Evolutionary conservation across 2,329 filamentous ascomycete genomes (phyloP).

Genomic region (Torrubiella hemipterigena): DNA sequence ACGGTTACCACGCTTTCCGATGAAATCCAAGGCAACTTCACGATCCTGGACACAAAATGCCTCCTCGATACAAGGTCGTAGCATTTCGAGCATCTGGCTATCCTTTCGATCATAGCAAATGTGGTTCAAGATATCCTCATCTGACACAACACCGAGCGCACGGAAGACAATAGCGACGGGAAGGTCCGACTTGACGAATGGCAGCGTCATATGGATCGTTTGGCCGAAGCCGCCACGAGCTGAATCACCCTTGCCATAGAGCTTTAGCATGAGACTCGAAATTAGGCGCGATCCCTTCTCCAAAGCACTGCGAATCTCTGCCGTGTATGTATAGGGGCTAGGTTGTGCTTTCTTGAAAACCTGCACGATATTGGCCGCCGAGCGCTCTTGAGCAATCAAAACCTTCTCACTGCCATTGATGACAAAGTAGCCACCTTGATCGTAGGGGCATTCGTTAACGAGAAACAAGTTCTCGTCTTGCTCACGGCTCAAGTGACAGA

Average conservation of each 20-base stretch:
- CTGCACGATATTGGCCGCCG: conserved; percentile 96
- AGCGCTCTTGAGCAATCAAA: conserved; percentile 92
- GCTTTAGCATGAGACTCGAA: conserved; percentile 82
- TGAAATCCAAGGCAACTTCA: conserved; percentile 88
- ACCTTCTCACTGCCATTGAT: conserved; percentile 99
- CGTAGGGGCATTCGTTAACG: conserved; percentile 94
- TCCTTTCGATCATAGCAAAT: conserved; percentile 95
- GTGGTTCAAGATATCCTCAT: conserved; percentile 95
- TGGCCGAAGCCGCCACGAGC: conserved; percentile 66
- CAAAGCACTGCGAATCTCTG: conserved; percentile 90
- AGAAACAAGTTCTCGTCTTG: conserved; percentile 78
- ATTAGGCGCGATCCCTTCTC: conserved; percentile 94
- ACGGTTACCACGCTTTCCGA: conserved; percentile 76
- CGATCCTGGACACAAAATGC: conserved; percentile 92
- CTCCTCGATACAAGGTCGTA: conserved; percentile 95
- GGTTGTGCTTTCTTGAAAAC: conserved; percentile 95
- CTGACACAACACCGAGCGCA: conserved; percentile 87
- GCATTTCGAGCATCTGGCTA: conserved; percentile 92
- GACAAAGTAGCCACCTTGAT: conserved; percentile 97
- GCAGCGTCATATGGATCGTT: conserved; percentile 81
- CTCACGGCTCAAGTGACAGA: conserved; percentile 78
- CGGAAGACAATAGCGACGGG: conserved; percentile 94
- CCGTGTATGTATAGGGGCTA: conserved; percentile 85
- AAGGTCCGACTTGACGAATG: conserved; percentile 87
- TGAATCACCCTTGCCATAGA: conserved; percentile 77